phyloP scores from a whole-genome alignment of 305 asterid genomes.

The Euphrasia arctica region DNA sequence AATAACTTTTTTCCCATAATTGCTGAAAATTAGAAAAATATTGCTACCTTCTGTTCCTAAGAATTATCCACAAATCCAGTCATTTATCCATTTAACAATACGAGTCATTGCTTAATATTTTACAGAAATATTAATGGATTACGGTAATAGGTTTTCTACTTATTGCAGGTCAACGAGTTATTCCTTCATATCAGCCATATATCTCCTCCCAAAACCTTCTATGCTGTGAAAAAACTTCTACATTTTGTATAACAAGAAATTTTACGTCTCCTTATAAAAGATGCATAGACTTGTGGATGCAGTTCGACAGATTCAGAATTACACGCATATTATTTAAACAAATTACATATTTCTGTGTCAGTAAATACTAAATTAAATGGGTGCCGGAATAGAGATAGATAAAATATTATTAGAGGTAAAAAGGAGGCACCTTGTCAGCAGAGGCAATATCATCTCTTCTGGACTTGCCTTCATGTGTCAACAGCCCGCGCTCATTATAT shows the following conservation, averaged over 20 bases:
- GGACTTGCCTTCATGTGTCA: slow-evolving; percentile 40
- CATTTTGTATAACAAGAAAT: neutral
- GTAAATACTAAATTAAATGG: neutral
- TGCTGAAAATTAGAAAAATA: neutral
- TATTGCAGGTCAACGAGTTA: neutral
- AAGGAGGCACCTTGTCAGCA: slow-evolving; percentile 53
- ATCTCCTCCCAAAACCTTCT: neutral
- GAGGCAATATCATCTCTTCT: slow-evolving; percentile 38
- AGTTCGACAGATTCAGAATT: slow-evolving; percentile 1
- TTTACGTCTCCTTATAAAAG: neutral
- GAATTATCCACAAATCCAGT: neutral
- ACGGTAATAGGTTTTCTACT: neutral
- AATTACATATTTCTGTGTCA: neutral
- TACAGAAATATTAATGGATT: neutral
- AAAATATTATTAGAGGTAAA: neutral
- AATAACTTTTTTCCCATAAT: too few relatives aligned
- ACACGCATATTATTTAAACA: slow-evolving; percentile 8
- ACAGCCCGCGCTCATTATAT: slow-evolving; percentile 32
- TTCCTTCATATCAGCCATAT: neutral
- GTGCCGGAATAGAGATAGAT: slow-evolving; percentile 9
- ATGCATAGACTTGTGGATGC: neutral
- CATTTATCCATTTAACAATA: neutral
- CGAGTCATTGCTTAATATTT: neutral
- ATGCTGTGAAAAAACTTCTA: neutral
- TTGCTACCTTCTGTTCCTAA: neutral